Evolutionary conservation across 257 asterid species (phyloP).

Genomic region (Linaria vulgaris): DNA sequence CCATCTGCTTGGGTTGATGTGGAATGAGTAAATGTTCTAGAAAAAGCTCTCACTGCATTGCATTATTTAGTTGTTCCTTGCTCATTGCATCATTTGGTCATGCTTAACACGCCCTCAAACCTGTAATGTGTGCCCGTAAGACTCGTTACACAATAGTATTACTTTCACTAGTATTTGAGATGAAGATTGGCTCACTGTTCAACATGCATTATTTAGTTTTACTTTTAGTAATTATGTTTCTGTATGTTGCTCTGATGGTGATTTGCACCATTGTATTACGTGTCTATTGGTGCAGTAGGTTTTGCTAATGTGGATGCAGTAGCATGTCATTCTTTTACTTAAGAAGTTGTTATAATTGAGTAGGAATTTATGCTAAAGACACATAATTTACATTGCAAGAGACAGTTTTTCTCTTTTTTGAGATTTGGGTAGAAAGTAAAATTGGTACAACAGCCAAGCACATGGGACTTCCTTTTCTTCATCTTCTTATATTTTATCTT

Average conservation of each 20-base stretch:
- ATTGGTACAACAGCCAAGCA: constrained; percentile 3
- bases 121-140: constrained; percentile 1
- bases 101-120: background rate
- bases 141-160: constrained; percentile 18
- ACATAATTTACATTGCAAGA: constrained; percentile 11
- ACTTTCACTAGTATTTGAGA: background rate
- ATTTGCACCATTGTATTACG: constrained; percentile 7
- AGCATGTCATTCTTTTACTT: constrained; percentile 1
- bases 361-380: background rate
- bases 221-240: constrained; percentile 11
- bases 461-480: background rate
- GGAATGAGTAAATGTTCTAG: constrained; percentile 9
- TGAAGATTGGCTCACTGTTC: constrained; percentile 3
- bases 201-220: constrained; percentile 15
- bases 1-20: constrained; percentile 11
- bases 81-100: constrained; percentile 18
- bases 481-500: background rate
- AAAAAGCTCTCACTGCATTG: constrained; percentile 2
- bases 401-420: constrained; percentile 10
- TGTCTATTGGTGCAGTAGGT: background rate
- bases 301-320: constrained; percentile 1
- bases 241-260: background rate
- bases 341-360: background rate
- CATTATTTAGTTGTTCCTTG: constrained; percentile 1
- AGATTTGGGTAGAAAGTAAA: background rate